Evolutionary conservation across 192 early-diverging fungal species (phyloP).

Genomic region (Rhizophagus prolifer): DNA sequence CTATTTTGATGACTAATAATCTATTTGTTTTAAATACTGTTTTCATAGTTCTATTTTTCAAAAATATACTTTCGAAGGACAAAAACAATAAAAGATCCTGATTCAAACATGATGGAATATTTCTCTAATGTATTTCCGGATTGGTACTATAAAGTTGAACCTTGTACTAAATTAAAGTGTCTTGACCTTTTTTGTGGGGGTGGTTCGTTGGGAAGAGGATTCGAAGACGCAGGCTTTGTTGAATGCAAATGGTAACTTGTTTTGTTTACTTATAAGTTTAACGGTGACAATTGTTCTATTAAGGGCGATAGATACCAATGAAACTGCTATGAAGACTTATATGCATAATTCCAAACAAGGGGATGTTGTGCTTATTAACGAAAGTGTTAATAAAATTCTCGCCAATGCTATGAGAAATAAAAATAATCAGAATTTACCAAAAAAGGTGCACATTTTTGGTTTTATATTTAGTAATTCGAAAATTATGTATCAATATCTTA

Average conservation of each 20-base stretch:
- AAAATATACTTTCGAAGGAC: slow-evolving; percentile 2
- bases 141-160: slow-evolving; percentile 13
- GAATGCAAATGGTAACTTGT: slow-evolving; percentile 32
- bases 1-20: background rate
- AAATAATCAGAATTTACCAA: background rate
- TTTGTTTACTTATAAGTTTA: background rate
- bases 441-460: background rate
- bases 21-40: background rate
- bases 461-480: background rate
- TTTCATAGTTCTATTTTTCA: slow-evolving; percentile 24
- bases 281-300: background rate
- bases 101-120: slow-evolving; percentile 5
- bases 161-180: background rate
- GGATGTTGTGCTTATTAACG: slow-evolving; percentile 14
- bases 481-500: background rate
- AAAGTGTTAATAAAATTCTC: slow-evolving; percentile 35
- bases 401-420: slow-evolving; percentile 14
- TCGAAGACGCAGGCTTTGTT: slow-evolving; percentile 32
- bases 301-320: slow-evolving; percentile 35
- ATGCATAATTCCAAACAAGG: slow-evolving; percentile 13
- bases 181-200: slow-evolving; percentile 37
- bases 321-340: slow-evolving; percentile 31
- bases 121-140: background rate
- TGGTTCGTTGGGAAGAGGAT: slow-evolving; percentile 32
- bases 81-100: slow-evolving; percentile 2